phyloP scores from a whole-genome alignment of 345 rosid species.

The Corchorus olitorius region DNA sequence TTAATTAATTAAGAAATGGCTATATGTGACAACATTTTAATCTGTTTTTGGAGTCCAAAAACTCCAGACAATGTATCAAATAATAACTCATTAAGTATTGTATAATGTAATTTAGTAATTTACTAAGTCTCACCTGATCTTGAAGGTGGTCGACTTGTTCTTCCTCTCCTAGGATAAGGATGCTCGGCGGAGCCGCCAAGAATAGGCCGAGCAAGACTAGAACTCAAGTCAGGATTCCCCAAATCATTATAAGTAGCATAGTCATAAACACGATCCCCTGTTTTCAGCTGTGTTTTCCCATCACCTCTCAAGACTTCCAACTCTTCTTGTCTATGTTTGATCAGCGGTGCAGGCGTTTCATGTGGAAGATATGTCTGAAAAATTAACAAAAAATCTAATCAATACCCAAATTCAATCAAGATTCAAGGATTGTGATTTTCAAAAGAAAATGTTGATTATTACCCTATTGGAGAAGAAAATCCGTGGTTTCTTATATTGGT shows the following conservation, averaged over 20 bases:
- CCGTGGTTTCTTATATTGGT: conserved; percentile 41
- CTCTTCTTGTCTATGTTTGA: conserved; percentile 63
- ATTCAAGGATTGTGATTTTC: background rate
- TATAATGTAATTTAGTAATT: background rate
- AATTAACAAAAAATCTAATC: background rate
- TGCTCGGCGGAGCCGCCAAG: conserved; percentile 65
- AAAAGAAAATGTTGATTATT: background rate
- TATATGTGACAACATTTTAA: too few relatives aligned
- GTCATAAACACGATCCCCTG: conserved; percentile 74
- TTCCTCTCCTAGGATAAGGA: conserved; percentile 83
- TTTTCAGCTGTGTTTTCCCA: conserved; percentile 57
- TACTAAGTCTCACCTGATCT: conserved; percentile 34
- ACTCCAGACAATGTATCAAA: too few relatives aligned
- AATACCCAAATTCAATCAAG: background rate
- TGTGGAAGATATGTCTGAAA: conserved; percentile 67
- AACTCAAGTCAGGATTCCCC: conserved; percentile 50
- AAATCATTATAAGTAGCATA: conserved; percentile 78
- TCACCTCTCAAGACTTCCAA: conserved; percentile 60
- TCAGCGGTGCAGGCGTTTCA: conserved; percentile 54
- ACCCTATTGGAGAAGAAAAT: conserved; percentile 80
- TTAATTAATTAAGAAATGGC: too few relatives aligned
- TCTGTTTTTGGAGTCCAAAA: too few relatives aligned
- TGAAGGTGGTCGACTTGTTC: conserved; percentile 62
- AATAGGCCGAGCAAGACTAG: conserved; percentile 48
- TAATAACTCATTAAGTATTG: too few relatives aligned